These are phyloP conservation scores for Emmonsiellopsis sp. DNA, from an alignment of 2,329 filamentous ascomycete species.

Conservation along the genomic window DNA sequence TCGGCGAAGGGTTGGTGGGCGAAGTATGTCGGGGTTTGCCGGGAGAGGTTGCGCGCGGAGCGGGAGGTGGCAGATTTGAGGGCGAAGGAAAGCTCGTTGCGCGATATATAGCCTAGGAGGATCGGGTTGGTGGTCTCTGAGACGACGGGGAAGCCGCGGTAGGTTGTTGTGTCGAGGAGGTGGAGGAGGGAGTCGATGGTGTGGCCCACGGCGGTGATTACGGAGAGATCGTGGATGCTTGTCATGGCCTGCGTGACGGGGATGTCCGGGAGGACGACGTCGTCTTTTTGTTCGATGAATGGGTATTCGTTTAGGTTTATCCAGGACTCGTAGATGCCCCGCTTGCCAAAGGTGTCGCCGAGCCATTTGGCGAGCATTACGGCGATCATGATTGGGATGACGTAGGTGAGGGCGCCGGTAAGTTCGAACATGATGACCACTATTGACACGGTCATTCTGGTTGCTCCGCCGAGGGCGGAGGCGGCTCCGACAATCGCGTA, in stretches of 20 bases:
- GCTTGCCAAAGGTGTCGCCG: slow-evolving; percentile 84
- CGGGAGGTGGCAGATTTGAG: slow-evolving; percentile 53
- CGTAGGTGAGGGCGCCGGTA: slow-evolving; percentile 89
- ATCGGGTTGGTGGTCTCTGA: slow-evolving; percentile 66
- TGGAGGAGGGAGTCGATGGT: slow-evolving; percentile 67
- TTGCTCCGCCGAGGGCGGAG: slow-evolving; percentile 86
- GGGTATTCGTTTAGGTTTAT: slow-evolving; percentile 94
- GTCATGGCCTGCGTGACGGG: slow-evolving; percentile 88
- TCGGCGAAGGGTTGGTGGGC: slow-evolving; percentile 74
- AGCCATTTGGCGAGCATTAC: slow-evolving; percentile 99
- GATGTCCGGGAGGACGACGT: slow-evolving; percentile 68
- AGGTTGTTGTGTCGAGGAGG: slow-evolving; percentile 64
- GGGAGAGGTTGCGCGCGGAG: slow-evolving; percentile 43
- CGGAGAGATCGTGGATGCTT: slow-evolving; percentile 76
- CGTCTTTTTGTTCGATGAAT: slow-evolving; percentile 85
- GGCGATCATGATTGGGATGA: slow-evolving; percentile 96
- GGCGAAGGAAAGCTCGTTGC: slow-evolving; percentile 79
- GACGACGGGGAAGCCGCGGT: slow-evolving; percentile 88
- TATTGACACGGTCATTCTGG: slow-evolving; percentile 93
- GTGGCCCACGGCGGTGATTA: slow-evolving; percentile 79
- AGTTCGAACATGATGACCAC: slow-evolving; percentile 99
- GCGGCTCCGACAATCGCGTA: slow-evolving; percentile 96
- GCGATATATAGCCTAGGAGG: slow-evolving; percentile 86
- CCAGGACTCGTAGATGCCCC: slow-evolving; percentile 96
- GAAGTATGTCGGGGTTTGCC: slow-evolving; percentile 74